phyloP scores from a whole-genome alignment of 2,329 filamentous ascomycete genomes.

The Colletotrichum sp. region DNA sequence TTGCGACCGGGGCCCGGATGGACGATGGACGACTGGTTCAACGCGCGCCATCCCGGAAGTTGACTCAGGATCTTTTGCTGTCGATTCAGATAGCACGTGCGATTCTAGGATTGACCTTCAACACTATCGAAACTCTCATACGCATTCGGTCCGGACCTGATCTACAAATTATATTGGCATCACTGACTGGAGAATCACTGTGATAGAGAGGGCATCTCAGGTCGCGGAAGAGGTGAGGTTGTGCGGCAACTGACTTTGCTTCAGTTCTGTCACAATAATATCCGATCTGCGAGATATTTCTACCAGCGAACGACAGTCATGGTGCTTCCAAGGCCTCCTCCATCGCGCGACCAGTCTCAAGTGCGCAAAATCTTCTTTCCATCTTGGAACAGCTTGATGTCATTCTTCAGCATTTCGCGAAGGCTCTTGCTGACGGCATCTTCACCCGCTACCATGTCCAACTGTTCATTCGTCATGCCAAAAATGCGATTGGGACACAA shows the following conservation, averaged over 20 bases:
- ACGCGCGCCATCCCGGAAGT: neutral
- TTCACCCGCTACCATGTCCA: constrained; percentile 65
- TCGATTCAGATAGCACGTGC: neutral
- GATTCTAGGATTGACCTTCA: neutral
- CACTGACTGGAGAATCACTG: too few species aligned
- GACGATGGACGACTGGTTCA: neutral
- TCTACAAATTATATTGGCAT: neutral
- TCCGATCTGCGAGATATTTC: too few species aligned
- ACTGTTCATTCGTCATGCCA: constrained; percentile 48
- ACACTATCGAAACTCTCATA: neutral
- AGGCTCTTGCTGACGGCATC: constrained; percentile 44
- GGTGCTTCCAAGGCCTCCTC: too few species aligned
- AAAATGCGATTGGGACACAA: constrained; percentile 58
- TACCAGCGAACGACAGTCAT: too few species aligned
- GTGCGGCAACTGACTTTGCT: too few species aligned
- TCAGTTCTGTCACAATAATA: too few species aligned
- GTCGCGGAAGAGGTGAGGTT: too few species aligned
- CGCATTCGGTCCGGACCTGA: neutral
- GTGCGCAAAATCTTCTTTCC: constrained; percentile 27
- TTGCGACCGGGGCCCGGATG: neutral
- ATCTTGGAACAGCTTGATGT: constrained; percentile 51
- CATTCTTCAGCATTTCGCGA: constrained; percentile 46
- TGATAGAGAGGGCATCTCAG: too few species aligned
- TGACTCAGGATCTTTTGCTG: neutral
- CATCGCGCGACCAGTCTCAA: neutral